Conservation (phyloP, 1,284 basidiomycete species). For the Fomitopsis schrenkii region DNA sequence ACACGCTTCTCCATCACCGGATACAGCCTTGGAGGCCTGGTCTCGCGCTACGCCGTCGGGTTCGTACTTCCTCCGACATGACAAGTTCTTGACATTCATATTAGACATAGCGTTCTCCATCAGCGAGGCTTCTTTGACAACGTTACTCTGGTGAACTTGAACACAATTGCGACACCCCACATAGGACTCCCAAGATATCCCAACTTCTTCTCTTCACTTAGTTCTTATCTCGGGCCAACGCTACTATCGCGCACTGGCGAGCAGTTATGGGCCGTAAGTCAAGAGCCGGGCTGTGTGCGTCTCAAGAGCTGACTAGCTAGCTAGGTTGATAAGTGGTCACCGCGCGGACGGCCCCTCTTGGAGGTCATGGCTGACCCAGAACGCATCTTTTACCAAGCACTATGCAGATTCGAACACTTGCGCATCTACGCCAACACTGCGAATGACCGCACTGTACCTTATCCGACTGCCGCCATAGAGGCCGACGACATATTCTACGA, state of each 20-base stretch:
- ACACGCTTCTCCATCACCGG: slow-evolving; percentile 70
- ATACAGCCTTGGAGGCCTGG: slow-evolving; percentile 79
- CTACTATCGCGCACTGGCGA: slow-evolving; percentile 83
- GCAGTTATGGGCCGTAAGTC: slow-evolving; percentile 28
- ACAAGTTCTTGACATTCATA: not conserved
- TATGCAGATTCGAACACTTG: slow-evolving; percentile 66
- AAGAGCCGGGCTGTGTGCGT: not conserved
- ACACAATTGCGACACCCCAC: slow-evolving; percentile 81
- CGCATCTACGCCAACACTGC: slow-evolving; percentile 84
- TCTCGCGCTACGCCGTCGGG: slow-evolving; percentile 78
- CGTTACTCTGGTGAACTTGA: slow-evolving; percentile 72
- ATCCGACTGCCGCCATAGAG: slow-evolving; percentile 74
- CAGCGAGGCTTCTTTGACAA: slow-evolving; percentile 67
- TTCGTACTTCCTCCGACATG: slow-evolving; percentile 22
- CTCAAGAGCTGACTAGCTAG: not conserved
- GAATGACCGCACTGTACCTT: slow-evolving; percentile 81
- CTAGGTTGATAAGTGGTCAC: slow-evolving; percentile 66
- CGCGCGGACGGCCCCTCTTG: slow-evolving; percentile 65
- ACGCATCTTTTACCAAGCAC: slow-evolving; percentile 73
- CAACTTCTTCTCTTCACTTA: slow-evolving; percentile 55
- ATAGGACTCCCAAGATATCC: slow-evolving; percentile 62
- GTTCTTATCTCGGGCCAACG: slow-evolving; percentile 63
- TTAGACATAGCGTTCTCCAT: slow-evolving; percentile 48
- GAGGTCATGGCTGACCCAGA: slow-evolving; percentile 89
- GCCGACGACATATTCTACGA: slow-evolving; percentile 64